These are phyloP conservation scores for Xerocomus brunneocitrinus DNA, from an alignment of 768 basidiomycete genomes.

Conservation along the genomic window DNA sequence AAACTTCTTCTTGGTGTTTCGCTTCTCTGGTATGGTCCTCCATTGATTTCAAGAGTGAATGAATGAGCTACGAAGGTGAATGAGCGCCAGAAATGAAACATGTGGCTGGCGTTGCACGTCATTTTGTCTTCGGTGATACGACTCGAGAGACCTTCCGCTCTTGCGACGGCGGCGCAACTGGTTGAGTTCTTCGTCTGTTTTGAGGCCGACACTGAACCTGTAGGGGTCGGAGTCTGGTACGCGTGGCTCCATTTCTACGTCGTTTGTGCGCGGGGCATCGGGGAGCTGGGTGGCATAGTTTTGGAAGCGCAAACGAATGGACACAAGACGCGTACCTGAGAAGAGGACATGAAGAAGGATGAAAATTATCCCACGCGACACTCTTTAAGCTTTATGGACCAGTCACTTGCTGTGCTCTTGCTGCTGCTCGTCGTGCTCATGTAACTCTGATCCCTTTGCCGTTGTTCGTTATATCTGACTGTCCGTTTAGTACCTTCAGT, in stretches of 20 bases:
- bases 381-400: not conserved
- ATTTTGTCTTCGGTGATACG: conserved; percentile 71
- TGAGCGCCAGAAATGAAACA: not conserved
- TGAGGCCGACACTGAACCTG: conserved; percentile 55
- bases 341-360: not conserved
- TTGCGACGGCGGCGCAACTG: conserved; percentile 53
- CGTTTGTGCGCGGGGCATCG: not conserved
- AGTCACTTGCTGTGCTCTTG: conserved; percentile 38
- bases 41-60: conserved; percentile 86
- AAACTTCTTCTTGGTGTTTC: conserved; percentile 57
- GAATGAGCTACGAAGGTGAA: conserved; percentile 61
- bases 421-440: conserved; percentile 46
- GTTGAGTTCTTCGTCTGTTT: conserved; percentile 59
- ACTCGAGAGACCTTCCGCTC: conserved; percentile 58
- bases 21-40: conserved; percentile 86
- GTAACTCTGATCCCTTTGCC: conserved; percentile 25
- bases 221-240: conserved; percentile 56
- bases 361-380: not conserved
- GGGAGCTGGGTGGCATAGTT: not conserved
- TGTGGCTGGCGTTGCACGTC: conserved; percentile 40
- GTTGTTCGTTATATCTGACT: conserved; percentile 1
- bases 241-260: conserved; percentile 40
- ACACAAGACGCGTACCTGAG: not conserved
- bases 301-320: not conserved
- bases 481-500: conserved; percentile 38